Evolutionary conservation across 305 asterid genomes (phyloP).

Genomic region (Stenogyne calaminthoides): DNA sequence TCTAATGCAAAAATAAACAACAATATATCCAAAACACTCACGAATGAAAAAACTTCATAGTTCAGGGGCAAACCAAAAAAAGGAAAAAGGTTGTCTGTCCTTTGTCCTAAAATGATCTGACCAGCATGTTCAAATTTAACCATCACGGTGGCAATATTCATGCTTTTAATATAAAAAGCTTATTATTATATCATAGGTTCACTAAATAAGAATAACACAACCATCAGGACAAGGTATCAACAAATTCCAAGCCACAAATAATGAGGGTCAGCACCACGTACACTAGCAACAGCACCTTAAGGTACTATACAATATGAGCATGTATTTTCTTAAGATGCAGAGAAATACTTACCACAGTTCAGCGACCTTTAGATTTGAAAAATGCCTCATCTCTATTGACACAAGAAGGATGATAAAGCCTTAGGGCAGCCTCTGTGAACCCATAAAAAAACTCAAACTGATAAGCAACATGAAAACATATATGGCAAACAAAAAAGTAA

Average conservation of each 20-base stretch:
- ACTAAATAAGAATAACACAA: background rate
- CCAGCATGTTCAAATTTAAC: background rate
- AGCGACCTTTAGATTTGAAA: slow-evolving; percentile 87
- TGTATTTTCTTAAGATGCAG: slow-evolving; percentile 5
- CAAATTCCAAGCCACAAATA: background rate
- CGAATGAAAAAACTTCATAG: background rate
- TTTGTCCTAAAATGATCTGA: background rate
- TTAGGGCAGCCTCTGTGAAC: slow-evolving; percentile 88
- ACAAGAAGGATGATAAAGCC: slow-evolving; percentile 94
- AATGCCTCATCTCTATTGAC: slow-evolving; percentile 93
- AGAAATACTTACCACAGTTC: slow-evolving; percentile 80
- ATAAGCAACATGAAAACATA: slow-evolving; percentile 17
- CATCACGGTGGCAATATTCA: background rate
- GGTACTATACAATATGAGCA: background rate
- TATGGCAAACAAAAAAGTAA: background rate
- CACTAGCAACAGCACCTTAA: slow-evolving; percentile 13
- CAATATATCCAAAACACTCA: background rate
- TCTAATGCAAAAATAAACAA: background rate
- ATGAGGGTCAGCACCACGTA: slow-evolving; percentile 10
- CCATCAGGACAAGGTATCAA: slow-evolving; percentile 7
- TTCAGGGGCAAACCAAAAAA: background rate
- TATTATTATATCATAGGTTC: background rate
- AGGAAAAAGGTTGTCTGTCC: background rate
- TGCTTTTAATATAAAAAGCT: background rate
- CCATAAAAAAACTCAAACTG: slow-evolving; percentile 23